Evolutionary conservation across 176 grass and related monocot genomes (phyloP).

Genomic region (Raddia distichophylla): DNA sequence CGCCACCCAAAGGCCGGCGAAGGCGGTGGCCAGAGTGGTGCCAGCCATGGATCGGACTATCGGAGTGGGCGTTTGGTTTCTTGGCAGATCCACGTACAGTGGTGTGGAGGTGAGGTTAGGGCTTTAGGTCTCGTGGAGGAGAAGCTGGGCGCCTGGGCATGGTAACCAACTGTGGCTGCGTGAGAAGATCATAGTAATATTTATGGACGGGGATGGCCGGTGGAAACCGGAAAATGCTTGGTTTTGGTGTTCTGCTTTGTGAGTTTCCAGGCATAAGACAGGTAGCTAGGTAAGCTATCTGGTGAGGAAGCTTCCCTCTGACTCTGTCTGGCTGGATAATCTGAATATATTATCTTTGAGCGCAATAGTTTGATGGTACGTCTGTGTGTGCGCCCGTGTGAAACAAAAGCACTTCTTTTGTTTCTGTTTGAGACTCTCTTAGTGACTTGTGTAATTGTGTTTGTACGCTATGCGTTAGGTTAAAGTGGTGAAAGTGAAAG

Average conservation of each 20-base stretch:
- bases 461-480: too few species aligned
- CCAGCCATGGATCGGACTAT: not conserved
- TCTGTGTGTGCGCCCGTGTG: not conserved
- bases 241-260: not conserved
- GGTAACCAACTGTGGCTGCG: too few species aligned
- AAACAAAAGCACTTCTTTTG: too few species aligned
- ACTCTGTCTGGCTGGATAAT: not conserved
- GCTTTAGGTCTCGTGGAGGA: not conserved
- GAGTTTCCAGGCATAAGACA: not conserved
- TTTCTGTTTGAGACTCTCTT: too few species aligned
- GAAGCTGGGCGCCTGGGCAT: too few species aligned
- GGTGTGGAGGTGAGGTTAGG: not conserved
- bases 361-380: too few species aligned
- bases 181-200: too few species aligned
- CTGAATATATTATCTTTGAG: too few species aligned
- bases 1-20: not conserved
- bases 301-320: not conserved
- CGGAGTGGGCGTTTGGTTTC: not conserved
- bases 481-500: too few species aligned
- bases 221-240: not conserved
- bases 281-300: too few species aligned
- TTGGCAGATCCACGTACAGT: not conserved
- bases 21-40: not conserved
- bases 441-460: too few species aligned
- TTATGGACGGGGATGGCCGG: not conserved